Evolutionary conservation across 768 basidiomycete species (phyloP), one percentile per base, ranked within the genome.

Genomic region (Trametopsis cervina): DNA sequence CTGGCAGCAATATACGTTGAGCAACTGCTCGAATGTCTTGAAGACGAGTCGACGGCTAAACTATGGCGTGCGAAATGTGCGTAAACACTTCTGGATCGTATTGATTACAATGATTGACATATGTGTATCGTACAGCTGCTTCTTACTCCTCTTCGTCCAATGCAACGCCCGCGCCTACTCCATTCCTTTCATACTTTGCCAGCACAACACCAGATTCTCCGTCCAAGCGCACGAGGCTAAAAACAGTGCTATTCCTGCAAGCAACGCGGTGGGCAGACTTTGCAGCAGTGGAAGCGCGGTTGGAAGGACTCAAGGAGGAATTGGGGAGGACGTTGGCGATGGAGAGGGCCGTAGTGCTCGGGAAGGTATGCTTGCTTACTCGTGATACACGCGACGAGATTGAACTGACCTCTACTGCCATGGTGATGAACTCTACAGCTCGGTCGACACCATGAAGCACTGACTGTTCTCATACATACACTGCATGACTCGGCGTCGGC

Each of bases 191-290:
- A 4, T 90, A 91, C 64, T 84, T 94, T 53, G 73, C 83, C 2
- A 81, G 85, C n/a, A 85, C 85, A 20, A 88, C 89, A 3, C 89
- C 89, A 1, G 78, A 88, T 47, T 87, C 89, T 0, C 74, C 76
- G 13, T 74, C 80, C 49, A 92, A 92, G 63, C 76, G 77, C 17
- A 68, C 70, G 1, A 78, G 91, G 21, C 72, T 95, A 54, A 89
- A 87, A 61, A 71, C 80, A 0, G 68, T 84, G n/a, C 68, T 95
- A 1, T 83, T 92, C 57, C 72, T 97, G 0, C 86, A 93, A 55
- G 83, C 83, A 4, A 90, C 88, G 1, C 69, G 72, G 1, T 63
- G 79, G 4, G 91, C 88, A 57, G 82, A 91, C 58, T 68, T 78
- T 1, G 62, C 67, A 2, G 42, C 52, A 0, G 66, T 85, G 2